Conservation (phyloP, 2,329 filamentous ascomycete genomes). For the Xylaria sp. region DNA sequence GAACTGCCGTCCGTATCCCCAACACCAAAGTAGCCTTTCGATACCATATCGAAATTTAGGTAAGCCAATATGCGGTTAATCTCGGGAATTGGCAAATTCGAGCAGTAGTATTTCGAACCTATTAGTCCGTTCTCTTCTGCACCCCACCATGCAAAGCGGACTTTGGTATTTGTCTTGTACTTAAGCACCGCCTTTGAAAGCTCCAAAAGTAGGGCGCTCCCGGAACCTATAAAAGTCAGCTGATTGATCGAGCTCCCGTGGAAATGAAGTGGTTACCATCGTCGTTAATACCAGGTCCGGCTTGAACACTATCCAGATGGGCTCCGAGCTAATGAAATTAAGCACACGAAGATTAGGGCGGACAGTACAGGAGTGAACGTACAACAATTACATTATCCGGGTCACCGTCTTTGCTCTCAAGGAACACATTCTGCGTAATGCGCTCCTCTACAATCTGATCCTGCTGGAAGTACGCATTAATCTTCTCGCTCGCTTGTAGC, state of each 20-base stretch:
- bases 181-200: constrained; percentile 25
- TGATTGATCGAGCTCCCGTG: neutral
- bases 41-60: constrained; percentile 32
- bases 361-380: neutral
- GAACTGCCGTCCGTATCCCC: constrained; percentile 26
- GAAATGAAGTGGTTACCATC: constrained; percentile 5
- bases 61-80: constrained; percentile 28
- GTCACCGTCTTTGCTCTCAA: constrained; percentile 26
- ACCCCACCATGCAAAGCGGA: constrained; percentile 33
- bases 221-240: constrained; percentile 18
- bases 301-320: constrained; percentile 30
- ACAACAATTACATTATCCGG: constrained; percentile 27
- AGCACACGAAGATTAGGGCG: neutral
- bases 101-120: constrained; percentile 32
- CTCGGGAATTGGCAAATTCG: constrained; percentile 9
- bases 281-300: constrained; percentile 30
- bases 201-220: constrained; percentile 24
- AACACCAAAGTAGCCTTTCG: constrained; percentile 29
- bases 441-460: constrained; percentile 31
- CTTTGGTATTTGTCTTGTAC: constrained; percentile 29
- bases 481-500: constrained; percentile 26
- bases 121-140: constrained; percentile 32
- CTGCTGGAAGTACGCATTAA: constrained; percentile 26
- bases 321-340: constrained; percentile 21
- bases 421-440: constrained; percentile 28